Conservation (phyloP, 768 basidiomycete genomes). For the Xerocomellus intermedius region DNA sequence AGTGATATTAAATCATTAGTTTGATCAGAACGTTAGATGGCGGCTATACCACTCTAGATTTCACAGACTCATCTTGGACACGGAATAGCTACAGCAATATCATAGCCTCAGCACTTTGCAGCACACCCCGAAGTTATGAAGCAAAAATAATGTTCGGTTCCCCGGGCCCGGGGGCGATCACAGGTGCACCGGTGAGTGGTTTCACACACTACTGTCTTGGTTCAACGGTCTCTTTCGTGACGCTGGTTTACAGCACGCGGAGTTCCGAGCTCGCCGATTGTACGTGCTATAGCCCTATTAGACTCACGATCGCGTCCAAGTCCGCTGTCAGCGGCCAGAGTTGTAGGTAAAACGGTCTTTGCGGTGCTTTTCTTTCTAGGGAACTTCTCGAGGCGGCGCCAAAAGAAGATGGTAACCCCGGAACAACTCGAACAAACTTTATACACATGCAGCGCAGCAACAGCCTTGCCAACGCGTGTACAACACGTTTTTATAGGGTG, state of each 20-base stretch:
- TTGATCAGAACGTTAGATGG: background rate
- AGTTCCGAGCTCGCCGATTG: background rate
- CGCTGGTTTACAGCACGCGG: conserved; percentile 13
- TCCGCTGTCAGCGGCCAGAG: conserved; percentile 17
- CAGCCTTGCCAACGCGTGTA: conserved; percentile 34
- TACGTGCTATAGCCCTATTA: background rate
- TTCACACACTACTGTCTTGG: background rate
- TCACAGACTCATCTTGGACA: background rate
- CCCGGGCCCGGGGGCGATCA: background rate
- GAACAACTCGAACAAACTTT: conserved; percentile 21
- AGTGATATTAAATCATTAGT: background rate
- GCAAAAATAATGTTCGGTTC: background rate
- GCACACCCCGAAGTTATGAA: too few relatives aligned
- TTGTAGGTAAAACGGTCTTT: background rate
- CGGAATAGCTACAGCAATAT: background rate
- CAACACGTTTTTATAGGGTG: conserved; percentile 37
- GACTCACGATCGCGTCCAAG: background rate
- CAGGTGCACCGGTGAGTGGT: conserved; percentile 16
- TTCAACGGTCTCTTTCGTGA: background rate
- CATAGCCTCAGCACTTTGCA: background rate
- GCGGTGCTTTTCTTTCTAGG: conserved; percentile 11
- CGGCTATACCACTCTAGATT: background rate
- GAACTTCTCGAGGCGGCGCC: conserved; percentile 18
- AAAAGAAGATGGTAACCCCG: conserved; percentile 19
- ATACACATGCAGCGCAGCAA: conserved; percentile 24